Base-by-base conservation (phyloP, 768 basidiomycete genomes). In the Hericium coralloides region DNA sequence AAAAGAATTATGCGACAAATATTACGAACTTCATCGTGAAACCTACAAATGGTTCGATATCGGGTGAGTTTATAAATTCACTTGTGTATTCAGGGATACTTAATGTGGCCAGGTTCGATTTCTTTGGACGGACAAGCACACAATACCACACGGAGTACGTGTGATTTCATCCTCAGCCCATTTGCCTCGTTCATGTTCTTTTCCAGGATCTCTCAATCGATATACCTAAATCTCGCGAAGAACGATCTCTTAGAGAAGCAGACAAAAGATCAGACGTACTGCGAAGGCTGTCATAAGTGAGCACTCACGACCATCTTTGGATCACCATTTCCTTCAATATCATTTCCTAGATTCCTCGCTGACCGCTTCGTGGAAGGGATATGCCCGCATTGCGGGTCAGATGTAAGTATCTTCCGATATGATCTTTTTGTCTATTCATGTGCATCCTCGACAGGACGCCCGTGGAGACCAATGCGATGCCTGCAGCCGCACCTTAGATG, bases 21-120 rank as follows among this genome's bases (percentile, higher is more conserved):
- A 98, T 69, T 74, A 95, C 65, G 76, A 78, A 17, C 75, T 98
- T 15, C 97, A 98, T 62, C 85, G 83, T 60, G 91, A 92, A 62
- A 92, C 94, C 5, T 99, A 98, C 72, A 79, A 92, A 65, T 98
- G 97, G 97, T 99, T 98, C 73, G 89, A 98, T 60, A 91, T 99
- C 51, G 88, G 88, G 91, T 88, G 69, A 55, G 79, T 61, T 17
- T 22, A 55, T 23, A 15, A 41, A 26, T 5, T 47, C 53, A 15
- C 38, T 20, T 12, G 15, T 38, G 31, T 17, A 39, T 18, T 49
- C 49, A 2, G 26, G 25, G 15, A 37, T 17, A 48, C 45, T 37
- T 57, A 50, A 20, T 8, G 26, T 49, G 53, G 47, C 38, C 57
- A 93, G 91, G 23, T 99, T 98, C 62, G 97, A 99, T 68, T 83